Evolutionary conservation across 768 basidiomycete species (phyloP).

Genomic region (Calocybe cyanea): DNA sequence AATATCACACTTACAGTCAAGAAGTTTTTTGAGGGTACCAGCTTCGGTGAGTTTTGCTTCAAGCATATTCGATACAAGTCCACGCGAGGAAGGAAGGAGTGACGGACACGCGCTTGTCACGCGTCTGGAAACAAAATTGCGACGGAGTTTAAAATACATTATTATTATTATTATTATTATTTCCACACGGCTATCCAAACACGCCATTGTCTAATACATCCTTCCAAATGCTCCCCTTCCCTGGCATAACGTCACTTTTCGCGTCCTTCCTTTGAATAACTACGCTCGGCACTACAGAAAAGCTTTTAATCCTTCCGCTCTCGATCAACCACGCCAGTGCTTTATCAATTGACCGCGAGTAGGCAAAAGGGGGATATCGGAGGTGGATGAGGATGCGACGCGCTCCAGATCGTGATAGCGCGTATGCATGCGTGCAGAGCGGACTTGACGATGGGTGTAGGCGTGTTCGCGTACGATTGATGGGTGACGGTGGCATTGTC

Average conservation of each 20-base stretch:
- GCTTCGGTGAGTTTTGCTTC: conserved; percentile 92
- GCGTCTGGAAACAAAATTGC: conserved; percentile 28
- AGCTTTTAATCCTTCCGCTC: conserved; percentile 51
- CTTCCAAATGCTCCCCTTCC: conserved; percentile 55
- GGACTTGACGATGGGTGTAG: conserved; percentile 60
- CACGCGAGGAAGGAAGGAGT: too few species aligned
- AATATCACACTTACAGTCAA: conserved; percentile 66
- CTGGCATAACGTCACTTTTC: conserved; percentile 52
- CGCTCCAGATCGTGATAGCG: conserved; percentile 55
- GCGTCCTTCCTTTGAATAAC: conserved; percentile 60
- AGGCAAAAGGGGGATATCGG: conserved; percentile 63
- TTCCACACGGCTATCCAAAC: conserved; percentile 26
- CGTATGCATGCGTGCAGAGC: conserved; percentile 74
- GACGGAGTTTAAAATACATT: conserved; percentile 27
- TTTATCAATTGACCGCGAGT: conserved; percentile 75
- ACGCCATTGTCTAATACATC: conserved; percentile 47
- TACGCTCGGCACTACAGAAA: conserved; percentile 65
- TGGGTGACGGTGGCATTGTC: conserved; percentile 4
- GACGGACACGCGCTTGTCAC: conserved; percentile 15
- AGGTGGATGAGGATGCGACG: conserved; percentile 57
- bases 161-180: too few species aligned
- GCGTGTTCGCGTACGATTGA: conserved; percentile 13
- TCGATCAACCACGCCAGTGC: conserved; percentile 65
- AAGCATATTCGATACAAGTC: conserved; percentile 60
- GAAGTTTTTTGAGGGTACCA: conserved; percentile 83